Evolutionary conservation across 257 asterid genomes (phyloP).

Genomic region (Prunella vulgaris): DNA sequence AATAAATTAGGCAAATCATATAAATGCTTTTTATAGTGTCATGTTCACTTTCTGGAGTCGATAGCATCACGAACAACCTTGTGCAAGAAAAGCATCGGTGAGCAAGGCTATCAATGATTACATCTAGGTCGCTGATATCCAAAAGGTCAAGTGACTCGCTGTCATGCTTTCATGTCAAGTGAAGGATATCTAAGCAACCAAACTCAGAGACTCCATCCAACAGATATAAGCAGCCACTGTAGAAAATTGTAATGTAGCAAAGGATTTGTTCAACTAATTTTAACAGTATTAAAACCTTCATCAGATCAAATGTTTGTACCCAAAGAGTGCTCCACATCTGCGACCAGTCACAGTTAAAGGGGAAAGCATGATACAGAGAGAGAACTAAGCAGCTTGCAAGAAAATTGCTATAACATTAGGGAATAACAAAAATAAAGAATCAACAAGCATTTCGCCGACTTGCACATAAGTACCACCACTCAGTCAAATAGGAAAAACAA

Average conservation of each 20-base stretch:
- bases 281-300: neutral
- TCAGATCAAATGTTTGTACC: constrained; percentile 8
- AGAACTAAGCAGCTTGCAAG: constrained; percentile 1
- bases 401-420: neutral
- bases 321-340: constrained; percentile 7
- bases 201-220: constrained; percentile 5
- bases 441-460: neutral
- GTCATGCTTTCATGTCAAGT: constrained; percentile 5
- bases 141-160: neutral
- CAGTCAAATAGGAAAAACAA: neutral
- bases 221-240: neutral
- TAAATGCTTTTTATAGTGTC: neutral
- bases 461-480: constrained; percentile 8
- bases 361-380: neutral
- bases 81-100: constrained; percentile 1
- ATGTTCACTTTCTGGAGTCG: too few relatives aligned
- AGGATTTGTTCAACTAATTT: neutral
- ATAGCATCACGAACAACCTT: neutral
- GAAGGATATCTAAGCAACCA: constrained; percentile 5
- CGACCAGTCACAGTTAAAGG: neutral
- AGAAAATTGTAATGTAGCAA: constrained; percentile 1
- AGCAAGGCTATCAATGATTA: neutral
- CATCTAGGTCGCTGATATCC: neutral
- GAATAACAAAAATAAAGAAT: neutral
- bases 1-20: neutral